Evolutionary conservation across 2,329 filamentous ascomycete species (phyloP).

Genomic region (Colletotrichum chrysophilum): DNA sequence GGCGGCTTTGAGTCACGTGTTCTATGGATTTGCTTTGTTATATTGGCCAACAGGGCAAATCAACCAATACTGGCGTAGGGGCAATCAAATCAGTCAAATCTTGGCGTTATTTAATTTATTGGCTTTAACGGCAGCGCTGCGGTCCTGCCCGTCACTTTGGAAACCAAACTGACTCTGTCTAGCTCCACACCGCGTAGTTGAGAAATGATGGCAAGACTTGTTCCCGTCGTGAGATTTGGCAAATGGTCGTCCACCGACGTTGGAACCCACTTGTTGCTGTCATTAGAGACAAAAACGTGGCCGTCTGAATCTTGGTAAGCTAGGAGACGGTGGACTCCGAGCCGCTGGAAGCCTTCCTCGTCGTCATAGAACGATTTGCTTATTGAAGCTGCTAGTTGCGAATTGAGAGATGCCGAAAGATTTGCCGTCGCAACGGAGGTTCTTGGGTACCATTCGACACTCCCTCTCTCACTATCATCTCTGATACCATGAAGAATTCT

Average conservation of each 20-base stretch:
- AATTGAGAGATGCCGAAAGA: neutral
- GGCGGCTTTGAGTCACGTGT: no score
- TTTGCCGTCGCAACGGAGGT: neutral
- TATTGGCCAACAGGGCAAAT: no score
- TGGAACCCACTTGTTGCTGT: neutral
- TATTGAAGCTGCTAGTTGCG: neutral
- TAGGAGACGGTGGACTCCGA: neutral
- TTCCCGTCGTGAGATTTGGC: neutral
- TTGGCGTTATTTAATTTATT: no score
- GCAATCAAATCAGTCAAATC: no score
- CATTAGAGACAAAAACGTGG: neutral
- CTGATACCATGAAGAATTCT: neutral
- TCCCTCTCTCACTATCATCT: neutral
- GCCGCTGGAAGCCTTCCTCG: neutral
- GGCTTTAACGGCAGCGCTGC: no score
- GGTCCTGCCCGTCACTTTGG: neutral
- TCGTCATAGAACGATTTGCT: neutral
- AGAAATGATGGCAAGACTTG: neutral
- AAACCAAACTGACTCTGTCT: neutral
- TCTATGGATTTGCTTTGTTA: no score
- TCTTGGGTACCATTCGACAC: neutral
- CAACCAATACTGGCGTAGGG: no score
- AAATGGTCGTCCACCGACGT: neutral
- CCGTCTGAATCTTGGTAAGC: neutral
- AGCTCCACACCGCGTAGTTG: neutral